Conservation (phyloP, 164 flowering plant species). For the Berberis thunbergii region DNA sequence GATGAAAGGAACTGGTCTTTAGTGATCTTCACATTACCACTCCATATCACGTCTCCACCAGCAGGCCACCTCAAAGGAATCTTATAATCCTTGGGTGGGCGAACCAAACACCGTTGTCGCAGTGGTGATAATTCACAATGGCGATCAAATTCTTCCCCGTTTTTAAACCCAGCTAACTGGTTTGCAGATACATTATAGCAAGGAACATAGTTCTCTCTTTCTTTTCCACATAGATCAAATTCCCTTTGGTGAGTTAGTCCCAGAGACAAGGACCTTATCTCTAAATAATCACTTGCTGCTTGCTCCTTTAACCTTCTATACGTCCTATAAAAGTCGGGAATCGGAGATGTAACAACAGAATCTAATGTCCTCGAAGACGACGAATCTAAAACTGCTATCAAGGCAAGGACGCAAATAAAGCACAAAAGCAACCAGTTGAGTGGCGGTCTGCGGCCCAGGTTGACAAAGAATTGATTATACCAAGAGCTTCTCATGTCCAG, state of each 20-base stretch:
- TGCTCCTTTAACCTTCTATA: slow-evolving; percentile 79
- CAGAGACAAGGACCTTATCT: slow-evolving; percentile 43
- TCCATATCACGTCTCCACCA: slow-evolving; percentile 92
- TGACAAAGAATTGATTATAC: slow-evolving; percentile 35
- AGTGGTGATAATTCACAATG: slow-evolving; percentile 62
- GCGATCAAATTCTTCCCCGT: slow-evolving; percentile 87
- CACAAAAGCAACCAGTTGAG: slow-evolving; percentile 59
- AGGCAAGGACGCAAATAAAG: slow-evolving; percentile 42
- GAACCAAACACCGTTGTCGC: slow-evolving; percentile 50
- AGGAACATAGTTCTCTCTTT: slow-evolving; percentile 75
- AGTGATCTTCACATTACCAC: slow-evolving; percentile 86
- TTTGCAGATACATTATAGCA: slow-evolving; percentile 77
- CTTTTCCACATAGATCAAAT: slow-evolving; percentile 75
- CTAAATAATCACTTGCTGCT: slow-evolving; percentile 58
- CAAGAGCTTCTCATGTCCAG: slow-evolving; percentile 85
- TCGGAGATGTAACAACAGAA: slow-evolving; percentile 19
- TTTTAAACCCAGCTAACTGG: slow-evolving; percentile 54
- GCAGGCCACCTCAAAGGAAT: slow-evolving; percentile 87
- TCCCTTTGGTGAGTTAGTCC: slow-evolving; percentile 41
- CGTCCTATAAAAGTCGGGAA: slow-evolving; percentile 39
- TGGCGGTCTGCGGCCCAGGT: slow-evolving; percentile 56
- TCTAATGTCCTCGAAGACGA: slow-evolving; percentile 43
- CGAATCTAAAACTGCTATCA: slow-evolving; percentile 54
- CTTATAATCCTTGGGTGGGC: slow-evolving; percentile 91
- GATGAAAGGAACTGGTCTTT: slow-evolving; percentile 90